A percentile compares a stretch with the other conserved stretches of the same genome.
Conservation (phyloP, 1,284 basidiomycete genomes). For the Tylopilus sp. region DNA sequence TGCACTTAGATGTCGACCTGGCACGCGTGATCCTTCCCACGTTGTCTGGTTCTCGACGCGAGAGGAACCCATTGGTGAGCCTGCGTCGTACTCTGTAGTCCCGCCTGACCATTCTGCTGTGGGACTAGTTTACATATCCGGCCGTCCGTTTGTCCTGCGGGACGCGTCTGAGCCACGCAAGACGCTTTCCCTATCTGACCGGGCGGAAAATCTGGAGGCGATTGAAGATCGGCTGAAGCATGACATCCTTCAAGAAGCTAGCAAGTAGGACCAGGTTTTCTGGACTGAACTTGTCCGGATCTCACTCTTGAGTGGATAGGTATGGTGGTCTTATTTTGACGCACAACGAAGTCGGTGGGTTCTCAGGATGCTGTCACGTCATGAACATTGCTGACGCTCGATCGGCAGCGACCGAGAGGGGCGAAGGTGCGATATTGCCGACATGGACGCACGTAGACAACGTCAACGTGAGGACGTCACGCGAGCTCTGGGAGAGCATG, state of each 20-base stretch:
- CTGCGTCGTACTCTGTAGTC: background rate
- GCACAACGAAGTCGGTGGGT: conserved; percentile 81
- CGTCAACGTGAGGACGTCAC: conserved; percentile 81
- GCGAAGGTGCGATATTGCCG: conserved; percentile 81
- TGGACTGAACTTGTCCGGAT: background rate
- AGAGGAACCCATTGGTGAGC: conserved; percentile 76
- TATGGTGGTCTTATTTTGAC: conserved; percentile 91
- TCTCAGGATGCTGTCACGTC: background rate
- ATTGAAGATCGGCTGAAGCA: conserved; percentile 90
- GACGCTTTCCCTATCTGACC: conserved; percentile 82
- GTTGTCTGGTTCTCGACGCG: conserved; percentile 85
- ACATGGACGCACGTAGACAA: conserved; percentile 94
- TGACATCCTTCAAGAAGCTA: conserved; percentile 90
- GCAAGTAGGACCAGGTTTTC: conserved; percentile 46
- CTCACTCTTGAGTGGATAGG: conserved; percentile 36
- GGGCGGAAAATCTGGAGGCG: conserved; percentile 92
- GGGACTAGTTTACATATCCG: conserved; percentile 77
- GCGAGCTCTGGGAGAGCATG: conserved; percentile 84
- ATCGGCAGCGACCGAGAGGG: conserved; percentile 54
- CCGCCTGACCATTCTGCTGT: background rate
- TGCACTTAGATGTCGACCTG: conserved; percentile 77
- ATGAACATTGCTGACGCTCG: background rate
- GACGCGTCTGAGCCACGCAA: conserved; percentile 84
- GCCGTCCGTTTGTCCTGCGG: conserved; percentile 93
- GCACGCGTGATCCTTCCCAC: conserved; percentile 55